Base-by-base conservation (phyloP, 495 filamentous ascomycete genomes). In the Cercophora samala region DNA sequence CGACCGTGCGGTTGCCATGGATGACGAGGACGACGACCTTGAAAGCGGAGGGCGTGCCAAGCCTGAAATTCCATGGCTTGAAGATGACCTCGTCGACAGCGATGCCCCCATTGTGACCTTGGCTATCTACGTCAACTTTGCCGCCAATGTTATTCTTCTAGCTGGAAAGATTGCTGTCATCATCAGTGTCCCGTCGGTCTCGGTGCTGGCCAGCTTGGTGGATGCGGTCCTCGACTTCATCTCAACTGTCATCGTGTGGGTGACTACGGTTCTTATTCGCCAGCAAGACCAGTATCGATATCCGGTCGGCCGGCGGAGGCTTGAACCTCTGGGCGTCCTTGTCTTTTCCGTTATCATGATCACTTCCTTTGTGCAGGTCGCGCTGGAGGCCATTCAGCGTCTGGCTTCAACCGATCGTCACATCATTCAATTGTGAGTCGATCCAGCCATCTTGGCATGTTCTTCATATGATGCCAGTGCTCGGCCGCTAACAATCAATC, bases 181-280 rank as follows among this genome's bases (percentile, higher is more conserved):
- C 58, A 70, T 89, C 6, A 84, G 92, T 63, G 93, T 93, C 0
- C 91, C 84, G 51, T 96, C 92, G 18, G 86, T 97, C 64, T 96
- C 92, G 4, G 91, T 97, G 17, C 83, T 97, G 15, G 93, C 93
- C 18, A 91, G 88, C 70, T 83, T 97, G 64, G 93, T 97, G 1
- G 93, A 97, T 72, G 93, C 91, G 3, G 87, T 90, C 0, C 83
- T 97, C 17, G 93, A 97, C 72, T 96, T 96, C 71, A 63, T 97
- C 53, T 90, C 86, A 51, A 97, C 93, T 0, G 88, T 86, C 51
- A 97, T 97, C 58, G 88, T 97, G 54, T 93, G 91, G 91, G 84
- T 87, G 4, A 94, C 92, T 0, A 91, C 91, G n/a, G 75, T 74
- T 69, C 81, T 95, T 64, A 94, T 95, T 68, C 85, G 84, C 58